A percentile compares a stretch with the other conserved stretches of the same genome.
These are phyloP conservation scores for Aspergillus bertholletiae DNA, from an alignment of 495 filamentous ascomycete species.

Conservation along the genomic window DNA sequence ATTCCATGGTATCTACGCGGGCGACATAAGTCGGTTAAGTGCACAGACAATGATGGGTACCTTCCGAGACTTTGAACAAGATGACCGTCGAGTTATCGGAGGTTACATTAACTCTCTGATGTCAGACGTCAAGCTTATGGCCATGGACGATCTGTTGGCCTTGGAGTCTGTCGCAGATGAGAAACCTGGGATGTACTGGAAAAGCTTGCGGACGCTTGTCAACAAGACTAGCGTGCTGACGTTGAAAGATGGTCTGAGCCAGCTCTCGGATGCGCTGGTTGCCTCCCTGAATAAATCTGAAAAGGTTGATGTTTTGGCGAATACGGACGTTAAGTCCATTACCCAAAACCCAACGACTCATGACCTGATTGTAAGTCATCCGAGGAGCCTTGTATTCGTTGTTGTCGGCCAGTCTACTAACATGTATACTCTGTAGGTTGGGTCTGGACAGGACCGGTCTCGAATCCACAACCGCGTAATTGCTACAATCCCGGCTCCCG, in stretches of 20 bases:
- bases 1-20: constrained; percentile 93
- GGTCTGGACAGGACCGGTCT: background rate
- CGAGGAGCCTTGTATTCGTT: background rate
- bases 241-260: constrained; percentile 30
- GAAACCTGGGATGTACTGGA: constrained; percentile 11
- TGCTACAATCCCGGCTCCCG: constrained; percentile 59
- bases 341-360: constrained; percentile 4
- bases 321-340: constrained; percentile 18
- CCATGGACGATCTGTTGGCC: constrained; percentile 31
- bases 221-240: constrained; percentile 51
- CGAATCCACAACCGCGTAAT: constrained; percentile 60
- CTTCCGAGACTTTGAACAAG: constrained; percentile 49
- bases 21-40: constrained; percentile 79
- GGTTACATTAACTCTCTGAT: constrained; percentile 10
- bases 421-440: constrained; percentile 10
- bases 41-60: constrained; percentile 56
- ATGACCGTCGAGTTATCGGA: constrained; percentile 19
- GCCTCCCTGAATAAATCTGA: constrained; percentile 21
- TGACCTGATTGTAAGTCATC: constrained; percentile 19
- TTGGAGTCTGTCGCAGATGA: constrained; percentile 5
- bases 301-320: constrained; percentile 27
- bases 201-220: constrained; percentile 10
- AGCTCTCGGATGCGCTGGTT: constrained; percentile 30
- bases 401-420: background rate
- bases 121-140: constrained; percentile 2